Evolutionary conservation across 345 rosid genomes (phyloP).

Genomic region (Combretum micranthum): DNA sequence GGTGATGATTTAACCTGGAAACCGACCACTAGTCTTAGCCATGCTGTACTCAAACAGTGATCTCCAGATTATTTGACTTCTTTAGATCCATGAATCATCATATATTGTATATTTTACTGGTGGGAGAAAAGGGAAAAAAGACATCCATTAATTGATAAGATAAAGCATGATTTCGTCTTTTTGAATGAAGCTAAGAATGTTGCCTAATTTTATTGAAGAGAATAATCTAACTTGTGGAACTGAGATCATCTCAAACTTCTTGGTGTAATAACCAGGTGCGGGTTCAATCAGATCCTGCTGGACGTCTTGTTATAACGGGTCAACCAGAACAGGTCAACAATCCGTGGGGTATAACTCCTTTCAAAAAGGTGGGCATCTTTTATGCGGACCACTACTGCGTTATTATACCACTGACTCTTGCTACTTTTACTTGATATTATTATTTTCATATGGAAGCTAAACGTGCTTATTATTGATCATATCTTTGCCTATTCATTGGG

Average conservation of each 20-base stretch:
- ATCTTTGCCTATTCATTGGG: neutral
- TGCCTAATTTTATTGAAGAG: neutral
- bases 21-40: too few species aligned
- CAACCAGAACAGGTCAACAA: constrained; percentile 74
- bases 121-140: too few species aligned
- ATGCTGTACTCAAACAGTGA: too few species aligned
- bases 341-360: constrained; percentile 90
- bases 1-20: too few species aligned
- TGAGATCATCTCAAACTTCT: neutral
- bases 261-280: constrained; percentile 48
- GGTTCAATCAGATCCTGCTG: constrained; percentile 82
- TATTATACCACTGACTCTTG: neutral
- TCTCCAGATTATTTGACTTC: too few species aligned
- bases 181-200: too few species aligned
- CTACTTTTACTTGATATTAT: neutral
- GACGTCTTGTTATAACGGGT: constrained; percentile 73
- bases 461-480: neutral
- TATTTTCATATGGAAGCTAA: neutral
- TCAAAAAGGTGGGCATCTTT: constrained; percentile 57
- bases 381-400: neutral
- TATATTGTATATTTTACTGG: too few species aligned
- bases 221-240: neutral
- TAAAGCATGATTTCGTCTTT: too few species aligned
- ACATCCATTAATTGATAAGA: too few species aligned
- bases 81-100: too few species aligned